These are phyloP conservation scores for Trifolium pratense DNA, from an alignment of 306 rosid genomes.

Conservation along the genomic window DNA sequence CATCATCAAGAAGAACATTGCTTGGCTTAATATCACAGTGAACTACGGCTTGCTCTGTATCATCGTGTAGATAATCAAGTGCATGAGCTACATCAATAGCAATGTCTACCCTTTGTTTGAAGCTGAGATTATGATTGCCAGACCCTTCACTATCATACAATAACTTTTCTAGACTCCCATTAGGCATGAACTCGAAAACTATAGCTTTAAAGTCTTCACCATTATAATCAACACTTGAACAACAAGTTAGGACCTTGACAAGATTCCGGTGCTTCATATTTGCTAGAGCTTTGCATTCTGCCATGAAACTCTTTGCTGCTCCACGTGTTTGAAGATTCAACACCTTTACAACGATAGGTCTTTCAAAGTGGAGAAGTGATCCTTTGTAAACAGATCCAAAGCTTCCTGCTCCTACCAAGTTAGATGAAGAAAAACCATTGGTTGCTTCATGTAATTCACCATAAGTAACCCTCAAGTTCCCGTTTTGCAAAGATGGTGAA, in stretches of 20 bases:
- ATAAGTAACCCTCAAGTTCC: background rate
- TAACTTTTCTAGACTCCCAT: slow-evolving; percentile 45
- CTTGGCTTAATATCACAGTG: slow-evolving; percentile 58
- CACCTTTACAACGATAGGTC: slow-evolving; percentile 41
- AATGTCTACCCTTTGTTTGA: too few relatives aligned
- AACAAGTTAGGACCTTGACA: slow-evolving; percentile 38
- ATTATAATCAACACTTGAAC: slow-evolving; percentile 45
- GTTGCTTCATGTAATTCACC: background rate
- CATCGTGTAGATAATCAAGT: slow-evolving; percentile 50
- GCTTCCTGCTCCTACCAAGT: slow-evolving; percentile 9
- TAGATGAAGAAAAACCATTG: background rate
- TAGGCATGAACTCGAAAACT: slow-evolving; percentile 51
- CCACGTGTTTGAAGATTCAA: slow-evolving; percentile 43
- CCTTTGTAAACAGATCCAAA: slow-evolving; percentile 49
- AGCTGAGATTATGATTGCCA: too few relatives aligned
- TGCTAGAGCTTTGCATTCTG: slow-evolving; percentile 43
- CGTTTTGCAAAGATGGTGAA: background rate
- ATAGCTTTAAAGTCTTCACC: slow-evolving; percentile 47
- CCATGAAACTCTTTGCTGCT: slow-evolving; percentile 46
- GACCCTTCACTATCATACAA: too few relatives aligned
- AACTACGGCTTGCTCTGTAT: slow-evolving; percentile 29
- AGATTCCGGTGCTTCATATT: slow-evolving; percentile 46
- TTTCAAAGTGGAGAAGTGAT: background rate
- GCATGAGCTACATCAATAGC: too few relatives aligned
- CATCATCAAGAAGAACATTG: slow-evolving; percentile 48